Conservation (phyloP, 2,329 filamentous ascomycete species). For the Exophiala phaeomuriformis region DNA sequence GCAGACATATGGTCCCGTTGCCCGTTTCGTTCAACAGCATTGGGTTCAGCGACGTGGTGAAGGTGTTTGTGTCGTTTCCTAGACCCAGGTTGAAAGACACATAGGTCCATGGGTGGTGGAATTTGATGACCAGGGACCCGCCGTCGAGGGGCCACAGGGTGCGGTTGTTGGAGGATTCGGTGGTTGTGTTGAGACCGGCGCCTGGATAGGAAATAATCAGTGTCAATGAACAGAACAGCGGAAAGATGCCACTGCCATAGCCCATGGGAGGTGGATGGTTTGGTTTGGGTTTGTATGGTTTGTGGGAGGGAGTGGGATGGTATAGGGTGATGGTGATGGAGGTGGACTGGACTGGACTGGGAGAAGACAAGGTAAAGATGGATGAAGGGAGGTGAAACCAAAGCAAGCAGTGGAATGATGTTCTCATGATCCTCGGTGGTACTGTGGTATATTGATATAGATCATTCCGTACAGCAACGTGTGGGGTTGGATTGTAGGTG, state of each 20-base stretch:
- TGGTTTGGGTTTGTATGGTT: too few relatives aligned
- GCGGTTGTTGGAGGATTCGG: conserved; percentile 32
- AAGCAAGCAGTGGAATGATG: too few relatives aligned
- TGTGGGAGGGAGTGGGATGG: too few relatives aligned
- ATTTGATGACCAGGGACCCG: conserved; percentile 38
- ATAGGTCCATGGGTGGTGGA: conserved; percentile 38
- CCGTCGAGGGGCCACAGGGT: conserved; percentile 42
- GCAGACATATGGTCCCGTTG: conserved; percentile 42
- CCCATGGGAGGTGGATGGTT: too few relatives aligned
- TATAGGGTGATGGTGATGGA: too few relatives aligned
- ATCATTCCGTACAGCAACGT: too few relatives aligned
- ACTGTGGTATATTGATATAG: too few relatives aligned
- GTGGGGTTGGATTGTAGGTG: too few relatives aligned
- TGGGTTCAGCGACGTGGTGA: conserved; percentile 40
- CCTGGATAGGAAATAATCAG: conserved; percentile 24
- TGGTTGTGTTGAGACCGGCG: conserved; percentile 36
- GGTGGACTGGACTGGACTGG: too few relatives aligned
- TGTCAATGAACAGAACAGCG: neutral
- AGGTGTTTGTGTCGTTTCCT: conserved; percentile 35
- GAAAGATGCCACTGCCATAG: neutral
- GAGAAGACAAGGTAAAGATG: too few relatives aligned
- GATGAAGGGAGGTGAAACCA: too few relatives aligned
- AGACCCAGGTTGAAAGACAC: conserved; percentile 45
- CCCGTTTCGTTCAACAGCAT: conserved; percentile 43
- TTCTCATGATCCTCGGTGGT: too few relatives aligned